Evolutionary conservation across 2,329 filamentous ascomycete species (phyloP).

Genomic region (Fonsecaea monophora): DNA sequence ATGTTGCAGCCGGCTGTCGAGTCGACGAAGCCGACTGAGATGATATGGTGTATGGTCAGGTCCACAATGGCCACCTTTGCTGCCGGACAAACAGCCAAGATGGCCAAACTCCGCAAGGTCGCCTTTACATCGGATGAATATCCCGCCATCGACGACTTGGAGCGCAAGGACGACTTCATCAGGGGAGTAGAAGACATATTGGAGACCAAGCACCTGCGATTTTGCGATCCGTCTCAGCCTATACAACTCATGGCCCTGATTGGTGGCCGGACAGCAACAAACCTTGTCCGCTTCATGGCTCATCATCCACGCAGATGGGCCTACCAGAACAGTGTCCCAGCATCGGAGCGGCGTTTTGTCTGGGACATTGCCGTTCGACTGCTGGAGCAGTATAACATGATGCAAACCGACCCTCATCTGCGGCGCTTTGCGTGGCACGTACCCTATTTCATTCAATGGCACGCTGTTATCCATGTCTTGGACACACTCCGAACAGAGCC

Average conservation of each 20-base stretch:
- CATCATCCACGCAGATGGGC: constrained; percentile 47
- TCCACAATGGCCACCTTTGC: constrained; percentile 28
- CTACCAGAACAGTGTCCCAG: constrained; percentile 40
- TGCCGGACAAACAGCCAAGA: background rate
- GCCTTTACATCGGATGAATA: constrained; percentile 6
- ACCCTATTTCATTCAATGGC: constrained; percentile 46
- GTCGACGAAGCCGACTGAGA: constrained; percentile 31
- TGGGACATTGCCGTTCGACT: constrained; percentile 44
- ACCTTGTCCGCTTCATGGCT: constrained; percentile 47
- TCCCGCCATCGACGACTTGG: constrained; percentile 10
- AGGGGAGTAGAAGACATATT: constrained; percentile 43
- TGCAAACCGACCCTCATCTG: constrained; percentile 44
- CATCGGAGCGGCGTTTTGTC: constrained; percentile 42
- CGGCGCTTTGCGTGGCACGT: constrained; percentile 46
- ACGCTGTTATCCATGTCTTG: constrained; percentile 47
- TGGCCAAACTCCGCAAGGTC: constrained; percentile 11
- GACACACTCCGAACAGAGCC: constrained; percentile 47
- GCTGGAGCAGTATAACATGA: constrained; percentile 49
- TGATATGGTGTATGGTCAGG: constrained; percentile 30
- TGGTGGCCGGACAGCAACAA: constrained; percentile 52
- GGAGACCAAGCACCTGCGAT: constrained; percentile 45
- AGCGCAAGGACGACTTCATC: constrained; percentile 39
- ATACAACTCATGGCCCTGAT: constrained; percentile 51
- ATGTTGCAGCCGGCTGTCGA: constrained; percentile 27
- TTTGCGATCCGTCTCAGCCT: constrained; percentile 47